Evolutionary conservation across 192 early-diverging fungal species (phyloP).

Genomic region (Pilobolus umbonatus): DNA sequence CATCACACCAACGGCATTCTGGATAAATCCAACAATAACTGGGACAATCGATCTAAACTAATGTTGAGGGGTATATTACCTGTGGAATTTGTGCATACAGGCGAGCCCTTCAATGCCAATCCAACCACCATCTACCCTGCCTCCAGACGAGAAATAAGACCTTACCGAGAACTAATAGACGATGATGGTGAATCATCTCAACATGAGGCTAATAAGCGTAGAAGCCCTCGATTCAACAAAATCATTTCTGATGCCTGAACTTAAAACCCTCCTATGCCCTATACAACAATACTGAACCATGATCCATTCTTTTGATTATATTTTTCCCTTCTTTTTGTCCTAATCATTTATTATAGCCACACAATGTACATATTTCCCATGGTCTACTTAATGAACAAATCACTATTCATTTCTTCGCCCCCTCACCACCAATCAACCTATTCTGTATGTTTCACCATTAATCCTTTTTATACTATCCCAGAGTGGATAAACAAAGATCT

Average conservation of each 20-base stretch:
- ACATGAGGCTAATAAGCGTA: not conserved
- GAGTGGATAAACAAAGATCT: no score
- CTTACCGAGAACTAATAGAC: not conserved
- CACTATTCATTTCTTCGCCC: no score
- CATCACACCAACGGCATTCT: not conserved
- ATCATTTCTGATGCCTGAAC: not conserved
- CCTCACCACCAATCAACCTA: no score
- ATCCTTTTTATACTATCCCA: no score
- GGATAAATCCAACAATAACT: not conserved
- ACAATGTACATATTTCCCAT: no score
- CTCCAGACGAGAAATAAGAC: not conserved
- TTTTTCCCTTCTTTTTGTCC: no score
- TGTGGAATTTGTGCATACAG: slow-evolving; percentile 1
- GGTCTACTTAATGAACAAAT: no score
- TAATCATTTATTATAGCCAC: no score
- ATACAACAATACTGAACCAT: no score
- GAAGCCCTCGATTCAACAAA: not conserved
- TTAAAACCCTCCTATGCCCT: no score
- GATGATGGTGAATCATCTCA: not conserved
- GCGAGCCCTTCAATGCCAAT: not conserved
- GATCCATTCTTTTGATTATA: no score
- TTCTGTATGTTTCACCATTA: no score
- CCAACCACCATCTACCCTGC: not conserved
- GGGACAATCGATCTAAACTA: not conserved
- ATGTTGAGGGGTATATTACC: slow-evolving; percentile 11